phyloP scores from a whole-genome alignment of 2,329 filamentous ascomycete species.

The Berkeleyomyces basicola region DNA sequence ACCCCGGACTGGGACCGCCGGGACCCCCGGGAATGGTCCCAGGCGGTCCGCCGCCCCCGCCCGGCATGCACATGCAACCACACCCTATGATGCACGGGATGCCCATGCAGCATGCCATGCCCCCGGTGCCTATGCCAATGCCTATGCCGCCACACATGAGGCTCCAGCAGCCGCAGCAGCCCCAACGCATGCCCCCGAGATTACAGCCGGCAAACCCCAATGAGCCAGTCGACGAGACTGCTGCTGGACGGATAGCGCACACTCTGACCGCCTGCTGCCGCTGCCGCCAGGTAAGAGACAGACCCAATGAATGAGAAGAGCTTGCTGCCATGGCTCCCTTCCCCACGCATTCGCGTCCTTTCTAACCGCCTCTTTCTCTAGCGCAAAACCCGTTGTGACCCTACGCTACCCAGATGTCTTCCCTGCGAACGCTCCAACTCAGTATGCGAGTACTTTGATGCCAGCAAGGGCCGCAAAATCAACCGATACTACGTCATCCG shows the following conservation, averaged over 20 bases:
- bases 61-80: constrained; percentile 8
- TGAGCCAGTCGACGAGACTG: constrained; percentile 16
- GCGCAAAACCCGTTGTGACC: constrained; percentile 94
- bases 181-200: constrained; percentile 9
- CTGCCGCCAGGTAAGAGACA: constrained; percentile 47
- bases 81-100: constrained; percentile 9
- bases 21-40: background rate
- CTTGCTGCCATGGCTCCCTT: background rate
- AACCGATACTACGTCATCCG: constrained; percentile 84
- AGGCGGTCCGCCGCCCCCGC: background rate
- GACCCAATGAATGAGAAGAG: background rate
- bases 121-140: constrained; percentile 1
- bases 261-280: constrained; percentile 67
- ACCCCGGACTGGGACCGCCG: constrained; percentile 12
- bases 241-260: constrained; percentile 49
- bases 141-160: constrained; percentile 7
- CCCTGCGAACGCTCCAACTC: constrained; percentile 87
- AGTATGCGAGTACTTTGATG: constrained; percentile 89
- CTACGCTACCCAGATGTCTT: constrained; percentile 74
- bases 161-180: constrained; percentile 2
- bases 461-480: constrained; percentile 68
- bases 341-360: background rate
- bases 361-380: constrained; percentile 22
- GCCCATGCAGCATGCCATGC: background rate
- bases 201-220: constrained; percentile 13